Base-by-base conservation (phyloP, 2,329 filamentous ascomycete species). In the Kalaharituber pfeilii region DNA sequence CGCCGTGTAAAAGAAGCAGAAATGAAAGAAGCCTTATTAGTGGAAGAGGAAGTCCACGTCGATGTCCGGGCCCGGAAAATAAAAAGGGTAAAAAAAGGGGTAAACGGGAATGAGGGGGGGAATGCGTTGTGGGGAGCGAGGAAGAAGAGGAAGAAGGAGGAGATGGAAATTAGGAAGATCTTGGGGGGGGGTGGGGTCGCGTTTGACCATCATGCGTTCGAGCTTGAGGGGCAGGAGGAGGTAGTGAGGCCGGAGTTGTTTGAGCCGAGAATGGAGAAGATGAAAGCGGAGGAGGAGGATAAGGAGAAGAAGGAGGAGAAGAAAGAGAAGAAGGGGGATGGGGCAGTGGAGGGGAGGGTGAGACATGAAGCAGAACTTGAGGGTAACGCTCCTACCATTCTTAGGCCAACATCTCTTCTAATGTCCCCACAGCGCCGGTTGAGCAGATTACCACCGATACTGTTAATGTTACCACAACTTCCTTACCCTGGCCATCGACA, bases 291-390 rank as follows among this genome's bases (percentile, higher is more conserved):
- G 5, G 49, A 29, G 11, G 30, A 7, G 47, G 18, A 49, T n/a
- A n/a, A n/a, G 6, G 27, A 20, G 5, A 52, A 28, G 2, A 45
- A 53, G 20, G 55, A 50, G 27, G 47, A 26, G 8, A 36, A 45
- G 29, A 33, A 33, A 33, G 28, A 50, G 42, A 56, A 54, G 9
- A 53, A 33, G 29, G 29, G 8, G n/a, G n/a, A 33, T 8, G 29
- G 29, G 29, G 29, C 29, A 33, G n/a, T 8, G 29, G n/a, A 33
- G 29, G 29, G n/a, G 29, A 33, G n/a, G n/a, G 29, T 54, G 22
- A 53, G 45, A 45, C 49, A 39, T 33, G 20, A 56, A 6, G 58
- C 53, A 30, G 52, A 18, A 22, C n/a, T n/a, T n/a, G n/a, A n/a
- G n/a, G n/a, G n/a, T n/a, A n/a, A n/a, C n/a, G n/a, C n/a, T n/a